phyloP scores from a whole-genome alignment of 192 early-diverging fungal species.

The Chytriomyces sp. region DNA sequence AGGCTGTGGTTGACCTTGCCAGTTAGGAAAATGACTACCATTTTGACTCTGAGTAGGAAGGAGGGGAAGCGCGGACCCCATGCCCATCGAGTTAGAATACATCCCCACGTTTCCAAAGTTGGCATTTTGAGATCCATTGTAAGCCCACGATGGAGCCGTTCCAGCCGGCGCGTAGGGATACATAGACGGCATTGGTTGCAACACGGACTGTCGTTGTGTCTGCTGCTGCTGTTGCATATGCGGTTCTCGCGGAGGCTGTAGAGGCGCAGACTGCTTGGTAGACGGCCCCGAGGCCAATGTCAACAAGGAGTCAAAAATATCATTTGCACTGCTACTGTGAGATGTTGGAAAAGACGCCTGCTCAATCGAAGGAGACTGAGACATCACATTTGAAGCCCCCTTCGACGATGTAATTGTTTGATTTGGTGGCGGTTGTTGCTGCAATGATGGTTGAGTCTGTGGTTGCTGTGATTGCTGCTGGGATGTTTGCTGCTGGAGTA shows the following conservation, averaged over 20 bases:
- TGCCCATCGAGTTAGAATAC: no score
- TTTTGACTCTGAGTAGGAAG: no score
- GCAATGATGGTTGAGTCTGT: not conserved
- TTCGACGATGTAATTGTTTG: not conserved
- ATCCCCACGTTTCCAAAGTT: no score
- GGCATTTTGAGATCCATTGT: no score
- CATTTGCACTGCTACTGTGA: not conserved
- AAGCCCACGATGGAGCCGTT: no score
- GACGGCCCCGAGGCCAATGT: no score
- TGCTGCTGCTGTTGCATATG: not conserved
- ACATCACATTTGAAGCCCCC: not conserved
- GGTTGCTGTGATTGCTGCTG: not conserved
- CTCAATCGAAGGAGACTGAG: not conserved
- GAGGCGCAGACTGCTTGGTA: no score
- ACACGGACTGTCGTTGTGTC: not conserved
- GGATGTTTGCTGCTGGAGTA: no score
- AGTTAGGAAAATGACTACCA: no score
- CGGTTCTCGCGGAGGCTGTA: not conserved
- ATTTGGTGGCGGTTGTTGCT: not conserved
- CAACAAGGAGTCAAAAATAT: not conserved
- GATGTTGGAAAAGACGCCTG: not conserved
- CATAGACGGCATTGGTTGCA: not conserved
- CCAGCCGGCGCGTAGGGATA: no score
- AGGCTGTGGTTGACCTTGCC: no score
- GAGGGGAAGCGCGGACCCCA: no score